Conservation (phyloP, 352 stramenopile species). For the Phytophthora cryptogea region DNA sequence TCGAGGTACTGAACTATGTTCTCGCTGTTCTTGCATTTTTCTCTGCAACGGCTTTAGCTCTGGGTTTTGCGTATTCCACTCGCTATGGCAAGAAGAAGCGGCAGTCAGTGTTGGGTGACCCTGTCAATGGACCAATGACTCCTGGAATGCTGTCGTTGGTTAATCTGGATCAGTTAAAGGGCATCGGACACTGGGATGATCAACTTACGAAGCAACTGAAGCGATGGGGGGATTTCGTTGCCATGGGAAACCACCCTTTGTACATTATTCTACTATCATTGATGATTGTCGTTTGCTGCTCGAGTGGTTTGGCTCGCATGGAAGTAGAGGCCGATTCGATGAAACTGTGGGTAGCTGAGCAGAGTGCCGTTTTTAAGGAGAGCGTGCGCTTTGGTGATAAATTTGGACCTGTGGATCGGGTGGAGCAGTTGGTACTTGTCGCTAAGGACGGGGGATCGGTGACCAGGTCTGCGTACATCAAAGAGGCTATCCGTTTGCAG, state of each 20-base stretch:
- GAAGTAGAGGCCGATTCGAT: constrained; percentile 56
- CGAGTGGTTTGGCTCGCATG: constrained; percentile 43
- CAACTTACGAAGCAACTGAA: constrained; percentile 42
- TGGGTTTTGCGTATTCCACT: constrained; percentile 50
- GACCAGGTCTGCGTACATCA: constrained; percentile 47
- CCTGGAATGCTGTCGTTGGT: constrained; percentile 21
- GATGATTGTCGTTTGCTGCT: constrained; percentile 44
- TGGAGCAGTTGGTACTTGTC: constrained; percentile 57
- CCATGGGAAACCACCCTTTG: constrained; percentile 46
- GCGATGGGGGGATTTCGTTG: constrained; percentile 52
- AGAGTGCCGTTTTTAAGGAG: constrained; percentile 50
- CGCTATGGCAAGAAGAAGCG: constrained; percentile 40
- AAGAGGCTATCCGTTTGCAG: constrained; percentile 63
- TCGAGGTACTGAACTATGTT: constrained; percentile 60
- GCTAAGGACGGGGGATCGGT: constrained; percentile 62
- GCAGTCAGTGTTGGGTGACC: constrained; percentile 29
- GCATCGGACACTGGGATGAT: constrained; percentile 43
- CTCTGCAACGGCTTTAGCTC: constrained; percentile 38
- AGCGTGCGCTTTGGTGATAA: constrained; percentile 48
- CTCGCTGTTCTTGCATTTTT: constrained; percentile 57
- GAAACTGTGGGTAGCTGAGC: constrained; percentile 60
- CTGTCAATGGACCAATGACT: constrained; percentile 13
- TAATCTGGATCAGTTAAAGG: constrained; percentile 32
- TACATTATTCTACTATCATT: constrained; percentile 51
- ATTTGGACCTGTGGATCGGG: constrained; percentile 60